Evolutionary conservation across 1,139 yeast genomes (phyloP).

Genomic region (Zygosaccharomyces sapae): DNA sequence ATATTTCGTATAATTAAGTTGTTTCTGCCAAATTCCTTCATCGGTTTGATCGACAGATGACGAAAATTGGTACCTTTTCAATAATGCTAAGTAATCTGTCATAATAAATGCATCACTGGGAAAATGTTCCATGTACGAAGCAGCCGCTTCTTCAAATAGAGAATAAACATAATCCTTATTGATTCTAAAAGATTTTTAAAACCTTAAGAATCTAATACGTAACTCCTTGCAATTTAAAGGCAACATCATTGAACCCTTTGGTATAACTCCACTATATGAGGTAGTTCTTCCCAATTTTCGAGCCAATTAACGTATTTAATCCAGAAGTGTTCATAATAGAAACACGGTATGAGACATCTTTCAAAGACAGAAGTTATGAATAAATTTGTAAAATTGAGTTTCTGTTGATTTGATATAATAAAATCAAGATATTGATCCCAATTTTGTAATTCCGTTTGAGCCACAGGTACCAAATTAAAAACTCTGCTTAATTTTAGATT

Average conservation of each 20-base stretch:
- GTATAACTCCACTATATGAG: constrained; percentile 16
- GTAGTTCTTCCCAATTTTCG: constrained; percentile 15
- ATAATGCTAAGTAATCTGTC: constrained; percentile 20
- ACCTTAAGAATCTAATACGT: constrained; percentile 19
- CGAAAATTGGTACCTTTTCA: constrained; percentile 24
- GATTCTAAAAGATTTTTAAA: constrained; percentile 12
- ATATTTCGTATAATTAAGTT: constrained; percentile 24
- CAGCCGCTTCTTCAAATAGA: constrained; percentile 16
- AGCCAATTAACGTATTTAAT: constrained; percentile 47
- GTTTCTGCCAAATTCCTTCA: constrained; percentile 23
- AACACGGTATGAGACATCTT: constrained; percentile 58
- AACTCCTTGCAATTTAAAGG: constrained; percentile 20
- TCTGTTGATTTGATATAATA: constrained; percentile 32
- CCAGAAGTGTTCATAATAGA: constrained; percentile 53
- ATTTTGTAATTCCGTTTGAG: constrained; percentile 39
- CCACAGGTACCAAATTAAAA: constrained; percentile 41
- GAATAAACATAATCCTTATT: constrained; percentile 17
- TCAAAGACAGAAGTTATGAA: constrained; percentile 47
- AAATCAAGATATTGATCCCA: constrained; percentile 54
- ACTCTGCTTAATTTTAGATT: constrained; percentile 46
- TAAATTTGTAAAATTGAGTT: constrained; percentile 12
- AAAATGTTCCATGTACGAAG: constrained; percentile 16
- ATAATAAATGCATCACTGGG: constrained; percentile 20
- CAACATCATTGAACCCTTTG: constrained; percentile 22
- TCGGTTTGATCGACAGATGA: constrained; percentile 24